Conservation (phyloP, 2,329 filamentous ascomycete genomes). For the Colletotrichum trifolii region DNA sequence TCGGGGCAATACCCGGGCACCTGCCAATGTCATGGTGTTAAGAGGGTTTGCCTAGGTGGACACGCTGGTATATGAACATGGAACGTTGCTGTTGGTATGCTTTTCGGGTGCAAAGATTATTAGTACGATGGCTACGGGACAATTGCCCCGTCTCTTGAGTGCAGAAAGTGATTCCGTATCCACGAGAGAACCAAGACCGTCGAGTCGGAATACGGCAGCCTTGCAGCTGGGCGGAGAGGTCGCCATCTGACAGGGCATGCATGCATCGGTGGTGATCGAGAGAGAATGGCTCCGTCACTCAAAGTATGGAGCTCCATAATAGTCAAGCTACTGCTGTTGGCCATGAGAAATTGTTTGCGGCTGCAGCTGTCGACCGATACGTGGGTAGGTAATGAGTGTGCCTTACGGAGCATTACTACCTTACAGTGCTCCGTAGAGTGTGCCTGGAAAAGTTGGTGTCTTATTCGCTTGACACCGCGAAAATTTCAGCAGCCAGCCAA, state of each 20-base stretch:
- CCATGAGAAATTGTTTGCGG: too few species aligned
- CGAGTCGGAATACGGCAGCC: slow-evolving; percentile 29
- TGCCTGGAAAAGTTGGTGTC: background rate
- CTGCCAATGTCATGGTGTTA: slow-evolving; percentile 5
- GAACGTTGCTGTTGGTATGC: slow-evolving; percentile 9
- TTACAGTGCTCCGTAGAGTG: background rate
- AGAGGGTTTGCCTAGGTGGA: background rate
- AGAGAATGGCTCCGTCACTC: too few species aligned
- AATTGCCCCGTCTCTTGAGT: background rate
- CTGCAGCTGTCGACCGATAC: too few species aligned
- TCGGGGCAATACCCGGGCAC: slow-evolving; percentile 1
- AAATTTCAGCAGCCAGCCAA: background rate
- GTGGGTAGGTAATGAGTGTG: too few species aligned
- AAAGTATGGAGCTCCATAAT: too few species aligned
- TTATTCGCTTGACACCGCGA: background rate
- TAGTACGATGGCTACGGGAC: slow-evolving; percentile 3
- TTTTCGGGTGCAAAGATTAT: background rate
- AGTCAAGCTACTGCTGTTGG: too few species aligned
- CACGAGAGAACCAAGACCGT: slow-evolving; percentile 11
- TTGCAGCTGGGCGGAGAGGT: slow-evolving; percentile 23
- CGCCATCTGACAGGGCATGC: background rate
- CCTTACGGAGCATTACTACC: too few species aligned
- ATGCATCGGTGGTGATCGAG: background rate
- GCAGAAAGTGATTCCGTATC: background rate
- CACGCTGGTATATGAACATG: slow-evolving; percentile 1